Percentiles rank a stretch among this genome's conserved stretches.
Evolutionary conservation across 2,329 filamentous ascomycete genomes (phyloP).

Genomic region (Pseudogymnoascus sp.): DNA sequence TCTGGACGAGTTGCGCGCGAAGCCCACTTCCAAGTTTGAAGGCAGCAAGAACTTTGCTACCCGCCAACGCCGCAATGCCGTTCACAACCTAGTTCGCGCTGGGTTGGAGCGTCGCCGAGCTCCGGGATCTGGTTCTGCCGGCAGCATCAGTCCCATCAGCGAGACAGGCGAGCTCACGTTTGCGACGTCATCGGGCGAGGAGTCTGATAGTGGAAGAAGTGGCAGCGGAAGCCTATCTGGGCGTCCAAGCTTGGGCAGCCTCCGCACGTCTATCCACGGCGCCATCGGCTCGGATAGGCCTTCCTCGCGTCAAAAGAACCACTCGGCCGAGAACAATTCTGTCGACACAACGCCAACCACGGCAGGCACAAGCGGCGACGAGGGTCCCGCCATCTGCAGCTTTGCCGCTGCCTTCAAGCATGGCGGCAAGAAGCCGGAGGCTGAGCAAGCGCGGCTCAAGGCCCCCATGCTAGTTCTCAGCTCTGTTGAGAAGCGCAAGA

Average conservation of each 20-base stretch:
- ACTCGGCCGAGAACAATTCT: conserved; percentile 48
- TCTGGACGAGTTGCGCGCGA: conserved; percentile 80
- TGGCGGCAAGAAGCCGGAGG: conserved; percentile 48
- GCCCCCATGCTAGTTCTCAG: conserved; percentile 81
- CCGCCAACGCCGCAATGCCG: conserved; percentile 82
- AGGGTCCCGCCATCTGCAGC: conserved; percentile 50
- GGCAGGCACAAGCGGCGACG: conserved; percentile 61
- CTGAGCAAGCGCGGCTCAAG: conserved; percentile 61
- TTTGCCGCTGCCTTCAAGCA: conserved; percentile 62
- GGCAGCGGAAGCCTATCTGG: conserved; percentile 75
- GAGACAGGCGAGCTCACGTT: conserved; percentile 65
- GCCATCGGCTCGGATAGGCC: conserved; percentile 86
- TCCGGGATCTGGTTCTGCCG: conserved; percentile 62
- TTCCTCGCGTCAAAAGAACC: conserved; percentile 56
- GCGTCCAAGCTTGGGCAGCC: conserved; percentile 59
- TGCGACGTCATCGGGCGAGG: conserved; percentile 63
- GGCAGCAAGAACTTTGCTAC: conserved; percentile 97
- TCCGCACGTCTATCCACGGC: conserved; percentile 70
- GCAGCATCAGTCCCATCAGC: conserved; percentile 83
- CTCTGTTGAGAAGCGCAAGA: conserved; percentile 85
- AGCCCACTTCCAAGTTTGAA: conserved; percentile 87
- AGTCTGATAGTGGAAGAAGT: conserved; percentile 61
- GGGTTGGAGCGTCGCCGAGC: conserved; percentile 73
- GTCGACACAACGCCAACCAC: conserved; percentile 46
- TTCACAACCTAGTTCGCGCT: conserved; percentile 85